Conservation (phyloP, 352 stramenopile genomes). For the Globisporangium recalcitrans region DNA sequence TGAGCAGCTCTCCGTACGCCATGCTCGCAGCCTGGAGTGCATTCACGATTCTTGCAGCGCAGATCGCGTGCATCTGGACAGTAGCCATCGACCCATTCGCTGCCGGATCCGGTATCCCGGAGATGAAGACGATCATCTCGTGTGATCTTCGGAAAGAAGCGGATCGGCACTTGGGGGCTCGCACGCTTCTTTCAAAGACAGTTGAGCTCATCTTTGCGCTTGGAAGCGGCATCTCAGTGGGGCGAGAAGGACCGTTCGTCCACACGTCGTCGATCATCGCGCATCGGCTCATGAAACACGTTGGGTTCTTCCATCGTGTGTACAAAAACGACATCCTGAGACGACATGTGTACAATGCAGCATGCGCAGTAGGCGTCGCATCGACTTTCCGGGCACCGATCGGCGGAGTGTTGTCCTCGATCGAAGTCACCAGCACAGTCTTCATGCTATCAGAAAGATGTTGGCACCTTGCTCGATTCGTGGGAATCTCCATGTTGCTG, state of each 20-base stretch:
- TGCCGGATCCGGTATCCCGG: slow-evolving; percentile 58
- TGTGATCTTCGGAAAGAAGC: slow-evolving; percentile 46
- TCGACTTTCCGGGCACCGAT: slow-evolving; percentile 87
- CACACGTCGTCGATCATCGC: slow-evolving; percentile 86
- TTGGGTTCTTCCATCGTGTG: slow-evolving; percentile 61
- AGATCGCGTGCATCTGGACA: slow-evolving; percentile 39
- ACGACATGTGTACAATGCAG: slow-evolving; percentile 83
- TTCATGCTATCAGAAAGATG: slow-evolving; percentile 55
- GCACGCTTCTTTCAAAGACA: slow-evolving; percentile 68
- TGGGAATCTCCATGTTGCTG: neutral
- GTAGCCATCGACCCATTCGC: slow-evolving; percentile 36
- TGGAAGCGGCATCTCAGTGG: slow-evolving; percentile 89
- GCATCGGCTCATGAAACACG: slow-evolving; percentile 76
- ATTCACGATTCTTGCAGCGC: slow-evolving; percentile 30
- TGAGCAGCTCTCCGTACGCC: slow-evolving; percentile 16
- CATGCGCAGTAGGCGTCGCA: slow-evolving; percentile 85
- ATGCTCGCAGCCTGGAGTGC: slow-evolving; percentile 28
- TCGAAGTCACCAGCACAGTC: slow-evolving; percentile 83
- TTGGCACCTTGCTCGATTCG: slow-evolving; percentile 1
- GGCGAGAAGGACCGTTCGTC: slow-evolving; percentile 97
- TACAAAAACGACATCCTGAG: slow-evolving; percentile 58
- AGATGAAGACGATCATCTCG: slow-evolving; percentile 81
- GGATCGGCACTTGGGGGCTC: slow-evolving; percentile 32
- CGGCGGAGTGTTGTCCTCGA: slow-evolving; percentile 87
- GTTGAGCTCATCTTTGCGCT: slow-evolving; percentile 91